A percentile compares a stretch with the other conserved stretches of the same genome.
Conservation (phyloP, 176 grass and related monocot genomes). For the Chloris gayana region DNA sequence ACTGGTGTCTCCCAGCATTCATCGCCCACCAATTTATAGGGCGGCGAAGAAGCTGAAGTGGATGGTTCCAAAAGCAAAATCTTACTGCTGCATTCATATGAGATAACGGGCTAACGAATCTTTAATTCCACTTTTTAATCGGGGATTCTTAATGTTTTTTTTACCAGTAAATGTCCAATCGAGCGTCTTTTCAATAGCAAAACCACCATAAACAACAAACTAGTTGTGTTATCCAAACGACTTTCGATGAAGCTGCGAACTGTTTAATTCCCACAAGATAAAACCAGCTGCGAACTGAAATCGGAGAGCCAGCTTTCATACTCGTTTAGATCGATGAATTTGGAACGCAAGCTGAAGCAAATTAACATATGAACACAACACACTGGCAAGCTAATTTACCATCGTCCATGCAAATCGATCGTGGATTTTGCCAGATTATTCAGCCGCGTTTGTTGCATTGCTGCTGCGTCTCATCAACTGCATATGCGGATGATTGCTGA, state of each 20-base stretch:
- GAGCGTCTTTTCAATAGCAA: too few species aligned
- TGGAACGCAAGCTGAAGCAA: neutral
- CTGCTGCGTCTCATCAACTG: neutral
- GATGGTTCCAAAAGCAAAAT: neutral
- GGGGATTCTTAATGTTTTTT: too few species aligned
- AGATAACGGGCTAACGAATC: too few species aligned
- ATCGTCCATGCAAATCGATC: neutral
- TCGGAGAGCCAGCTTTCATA: too few species aligned
- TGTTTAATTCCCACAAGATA: too few species aligned
- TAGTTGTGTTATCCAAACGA: too few species aligned
- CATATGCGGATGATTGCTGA: neutral
- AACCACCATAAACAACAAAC: too few species aligned
- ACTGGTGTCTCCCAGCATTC: neutral
- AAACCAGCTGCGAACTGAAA: too few species aligned
- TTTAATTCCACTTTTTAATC: too few species aligned
- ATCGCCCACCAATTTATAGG: constrained; percentile 16
- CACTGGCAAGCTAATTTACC: neutral
- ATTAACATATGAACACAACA: neutral
- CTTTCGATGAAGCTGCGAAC: too few species aligned
- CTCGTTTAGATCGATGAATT: neutral
- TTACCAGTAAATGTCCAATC: too few species aligned
- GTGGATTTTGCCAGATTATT: neutral
- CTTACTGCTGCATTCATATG: too few species aligned
- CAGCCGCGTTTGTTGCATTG: neutral
- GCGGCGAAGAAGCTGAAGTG: neutral